Base-by-base conservation (phyloP, 164 flowering plant genomes). In the Chimonanthus praecox region DNA sequence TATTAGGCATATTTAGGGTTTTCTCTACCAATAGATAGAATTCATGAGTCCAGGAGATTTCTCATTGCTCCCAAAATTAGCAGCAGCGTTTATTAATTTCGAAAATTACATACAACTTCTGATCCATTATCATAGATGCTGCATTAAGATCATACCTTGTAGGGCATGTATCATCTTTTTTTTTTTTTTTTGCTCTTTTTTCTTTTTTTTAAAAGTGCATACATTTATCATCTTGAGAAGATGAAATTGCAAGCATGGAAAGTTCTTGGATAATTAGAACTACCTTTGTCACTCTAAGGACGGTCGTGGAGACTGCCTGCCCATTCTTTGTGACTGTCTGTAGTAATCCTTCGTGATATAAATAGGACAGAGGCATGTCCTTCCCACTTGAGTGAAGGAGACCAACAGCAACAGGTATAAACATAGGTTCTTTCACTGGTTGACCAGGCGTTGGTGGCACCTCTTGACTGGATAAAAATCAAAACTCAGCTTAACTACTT, bases 361-460 rank as follows among this genome's bases (percentile, higher is more conserved):
- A 76, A 63, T 92, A 84, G 44, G 87, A 83, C 2, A 95, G 85
- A 62, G 91, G 88, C 71, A 93, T 84, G 81, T 92, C 97, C 78
- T 87, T 87, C 46, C 99, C 98, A 76, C 78, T 85, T 18, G 98
- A 87, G 74, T 88, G 92, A 20, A 95, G 85, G 66, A 95, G 83
- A 68, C 98, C 98, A 60, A 94, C 76, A 6, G 92, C 86, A 54
- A 94, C 86, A 48, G 97, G 99, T 68, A 95, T 90, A 80, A 95
- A 90, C 98, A 92, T 93, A 46, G 98, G 94, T 69, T 95, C 94
- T 80, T 95, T 95, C 44, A 83, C 82, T 9, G 92, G 87, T 82
- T 94, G 99, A 15, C 99, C 97, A 4, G 95, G 92, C 62, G 98
- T 93, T 67, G 99, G 81, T 47, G 95, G 97, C 21, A 94, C 88